Conservation (phyloP, 2,329 filamentous ascomycete genomes). For the Sporothrix curviconia region DNA sequence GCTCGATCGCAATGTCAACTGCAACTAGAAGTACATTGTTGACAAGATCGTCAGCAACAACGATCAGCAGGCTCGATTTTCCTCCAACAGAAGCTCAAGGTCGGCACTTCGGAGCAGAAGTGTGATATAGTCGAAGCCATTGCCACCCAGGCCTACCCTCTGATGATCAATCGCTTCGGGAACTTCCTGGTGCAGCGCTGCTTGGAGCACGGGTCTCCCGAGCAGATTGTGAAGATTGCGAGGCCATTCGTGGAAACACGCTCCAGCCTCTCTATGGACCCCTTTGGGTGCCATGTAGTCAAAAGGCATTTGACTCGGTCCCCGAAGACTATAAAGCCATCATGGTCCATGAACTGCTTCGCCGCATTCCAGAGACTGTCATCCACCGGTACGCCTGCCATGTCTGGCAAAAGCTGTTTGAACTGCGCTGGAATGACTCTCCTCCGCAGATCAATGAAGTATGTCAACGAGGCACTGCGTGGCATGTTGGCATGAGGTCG, state of each 20-base stretch:
- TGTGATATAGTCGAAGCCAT: slow-evolving; percentile 96
- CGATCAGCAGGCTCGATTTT: slow-evolving; percentile 97
- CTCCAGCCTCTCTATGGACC: slow-evolving; percentile 94
- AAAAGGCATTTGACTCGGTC: slow-evolving; percentile 97
- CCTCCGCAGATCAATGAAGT: slow-evolving; percentile 98
- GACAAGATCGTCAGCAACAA: slow-evolving; percentile 99
- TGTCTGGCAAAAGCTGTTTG: slow-evolving; percentile 99
- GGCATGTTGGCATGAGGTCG: slow-evolving; percentile 99
- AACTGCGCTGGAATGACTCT: slow-evolving; percentile 88
- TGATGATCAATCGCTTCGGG: slow-evolving; percentile 98
- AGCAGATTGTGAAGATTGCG: slow-evolving; percentile 94
- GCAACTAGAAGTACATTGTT: slow-evolving; percentile 99
- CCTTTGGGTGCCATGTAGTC: slow-evolving; percentile 94
- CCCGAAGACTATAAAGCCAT: slow-evolving; percentile 96
- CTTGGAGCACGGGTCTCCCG: slow-evolving; percentile 93
- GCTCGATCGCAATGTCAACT: slow-evolving; percentile 90
- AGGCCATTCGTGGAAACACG: slow-evolving; percentile 89
- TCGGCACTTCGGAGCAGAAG: slow-evolving; percentile 90
- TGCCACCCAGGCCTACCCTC: slow-evolving; percentile 83
- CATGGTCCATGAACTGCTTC: slow-evolving; percentile 97
- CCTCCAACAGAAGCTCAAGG: slow-evolving; percentile 96
- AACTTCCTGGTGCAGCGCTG: slow-evolving; percentile 98
- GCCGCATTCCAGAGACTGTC: slow-evolving; percentile 92
- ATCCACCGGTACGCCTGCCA: slow-evolving; percentile 98
- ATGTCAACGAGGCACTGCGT: slow-evolving; percentile 87